These are phyloP conservation scores for Plantago ovata DNA, from an alignment of 257 asterid genomes.

Conservation along the genomic window DNA sequence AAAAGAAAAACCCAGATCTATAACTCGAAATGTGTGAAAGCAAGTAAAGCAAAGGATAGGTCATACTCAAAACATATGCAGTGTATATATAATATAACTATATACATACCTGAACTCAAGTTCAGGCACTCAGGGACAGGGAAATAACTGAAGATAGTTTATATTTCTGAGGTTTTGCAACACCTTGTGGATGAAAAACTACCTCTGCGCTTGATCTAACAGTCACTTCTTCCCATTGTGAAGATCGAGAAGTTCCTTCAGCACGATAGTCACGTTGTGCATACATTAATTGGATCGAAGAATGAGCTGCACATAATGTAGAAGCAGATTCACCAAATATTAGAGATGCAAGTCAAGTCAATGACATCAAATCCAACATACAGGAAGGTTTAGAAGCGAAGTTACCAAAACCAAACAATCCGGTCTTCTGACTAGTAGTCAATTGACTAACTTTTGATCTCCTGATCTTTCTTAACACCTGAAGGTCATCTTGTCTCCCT, in stretches of 20 bases:
- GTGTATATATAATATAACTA: no score
- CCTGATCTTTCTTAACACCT: constrained; percentile 52
- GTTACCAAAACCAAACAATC: constrained; percentile 93
- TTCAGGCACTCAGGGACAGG: constrained; percentile 75
- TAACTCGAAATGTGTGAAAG: no score
- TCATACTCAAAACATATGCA: no score
- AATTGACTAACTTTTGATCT: constrained; percentile 81
- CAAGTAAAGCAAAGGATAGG: no score
- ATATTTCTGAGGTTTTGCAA: constrained; percentile 54
- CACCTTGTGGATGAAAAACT: constrained; percentile 57
- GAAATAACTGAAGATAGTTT: constrained; percentile 69
- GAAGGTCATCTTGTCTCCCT: constrained; percentile 83
- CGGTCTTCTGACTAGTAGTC: constrained; percentile 63
- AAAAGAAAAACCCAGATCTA: no score
- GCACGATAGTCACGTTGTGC: constrained; percentile 67
- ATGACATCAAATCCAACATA: background rate
- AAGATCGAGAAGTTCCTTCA: constrained; percentile 49
- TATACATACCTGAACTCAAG: no score
- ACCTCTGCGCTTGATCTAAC: constrained; percentile 77
- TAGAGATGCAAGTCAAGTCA: constrained; percentile 3
- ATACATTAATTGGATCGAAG: constrained; percentile 68
- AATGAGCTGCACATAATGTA: constrained; percentile 44
- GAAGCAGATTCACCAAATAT: constrained; percentile 5
- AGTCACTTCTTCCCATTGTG: constrained; percentile 65
- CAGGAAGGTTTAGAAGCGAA: constrained; percentile 13